phyloP scores from a whole-genome alignment of 805 yeast genomes.

The Dipodascus albidus region DNA sequence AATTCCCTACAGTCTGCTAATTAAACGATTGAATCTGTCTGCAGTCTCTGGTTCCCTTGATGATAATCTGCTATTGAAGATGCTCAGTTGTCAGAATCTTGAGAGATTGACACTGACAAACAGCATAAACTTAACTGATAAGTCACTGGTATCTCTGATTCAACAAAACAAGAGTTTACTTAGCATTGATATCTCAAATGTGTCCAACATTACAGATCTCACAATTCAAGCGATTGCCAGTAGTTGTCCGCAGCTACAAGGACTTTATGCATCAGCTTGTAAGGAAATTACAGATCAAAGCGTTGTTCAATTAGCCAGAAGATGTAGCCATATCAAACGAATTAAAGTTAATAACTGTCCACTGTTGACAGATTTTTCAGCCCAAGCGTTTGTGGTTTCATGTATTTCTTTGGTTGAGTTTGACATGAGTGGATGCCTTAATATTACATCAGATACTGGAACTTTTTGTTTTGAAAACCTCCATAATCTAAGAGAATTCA shows the following conservation, averaged over 20 bases:
- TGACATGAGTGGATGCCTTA: conserved; percentile 72
- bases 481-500: conserved; percentile 71
- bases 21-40: conserved; percentile 71
- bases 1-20: conserved; percentile 38
- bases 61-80: conserved; percentile 48
- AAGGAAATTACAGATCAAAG: conserved; percentile 54
- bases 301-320: conserved; percentile 41
- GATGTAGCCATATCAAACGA: conserved; percentile 69
- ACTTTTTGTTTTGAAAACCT: conserved; percentile 45
- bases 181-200: conserved; percentile 80
- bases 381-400: conserved; percentile 47
- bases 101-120: conserved; percentile 81
- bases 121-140: conserved; percentile 53
- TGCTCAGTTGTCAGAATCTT: conserved; percentile 55
- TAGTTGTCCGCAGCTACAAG: conserved; percentile 71
- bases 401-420: conserved; percentile 82
- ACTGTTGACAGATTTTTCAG: conserved; percentile 51
- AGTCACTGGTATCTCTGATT: conserved; percentile 49
- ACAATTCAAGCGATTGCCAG: conserved; percentile 57
- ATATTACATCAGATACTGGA: conserved; percentile 53
- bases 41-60: conserved; percentile 57
- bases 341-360: conserved; percentile 68
- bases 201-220: conserved; percentile 54
- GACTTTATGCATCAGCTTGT: conserved; percentile 82
- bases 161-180: conserved; percentile 59